These are phyloP conservation scores for Rhamnella rubrinervis DNA, from an alignment of 331 rosid genomes.

Conservation along the genomic window DNA sequence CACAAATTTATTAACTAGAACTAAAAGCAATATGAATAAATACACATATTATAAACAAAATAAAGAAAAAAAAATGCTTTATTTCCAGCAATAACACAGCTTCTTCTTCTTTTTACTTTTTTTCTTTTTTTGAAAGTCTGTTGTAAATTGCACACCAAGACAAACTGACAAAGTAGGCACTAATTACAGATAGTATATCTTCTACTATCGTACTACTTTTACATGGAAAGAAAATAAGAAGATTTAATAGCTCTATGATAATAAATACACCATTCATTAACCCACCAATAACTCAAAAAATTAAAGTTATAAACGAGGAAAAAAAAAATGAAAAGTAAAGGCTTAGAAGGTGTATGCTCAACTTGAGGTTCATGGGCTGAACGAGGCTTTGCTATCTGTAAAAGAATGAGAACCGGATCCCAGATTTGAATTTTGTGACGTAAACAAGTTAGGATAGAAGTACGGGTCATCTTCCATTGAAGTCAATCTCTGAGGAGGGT, in stretches of 20 bases:
- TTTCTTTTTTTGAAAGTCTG: background rate
- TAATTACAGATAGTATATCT: background rate
- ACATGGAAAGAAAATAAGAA: conserved; percentile 1
- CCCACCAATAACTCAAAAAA: conserved; percentile 25
- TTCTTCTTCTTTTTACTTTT: background rate
- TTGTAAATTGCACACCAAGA: background rate
- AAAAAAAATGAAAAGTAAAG: background rate
- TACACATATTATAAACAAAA: background rate
- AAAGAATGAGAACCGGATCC: conserved; percentile 48
- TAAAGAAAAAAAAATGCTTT: background rate
- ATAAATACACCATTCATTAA: conserved; percentile 19
- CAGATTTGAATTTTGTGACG: conserved; percentile 53
- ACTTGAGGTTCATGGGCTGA: conserved; percentile 40
- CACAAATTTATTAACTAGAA: too few species aligned
- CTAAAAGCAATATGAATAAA: too few species aligned
- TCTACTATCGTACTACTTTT: background rate
- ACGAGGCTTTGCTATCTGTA: conserved; percentile 34
- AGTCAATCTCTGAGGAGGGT: conserved; percentile 69
- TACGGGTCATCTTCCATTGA: conserved; percentile 84
- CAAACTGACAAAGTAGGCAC: conserved; percentile 4
- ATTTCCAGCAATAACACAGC: conserved; percentile 3
- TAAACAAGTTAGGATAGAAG: conserved; percentile 78
- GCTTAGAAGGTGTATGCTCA: conserved; percentile 3
- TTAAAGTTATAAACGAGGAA: background rate
- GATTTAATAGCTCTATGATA: background rate